Evolutionary conservation across 441 rosid genomes (phyloP).

Genomic region (Gossypium gossypioides): DNA sequence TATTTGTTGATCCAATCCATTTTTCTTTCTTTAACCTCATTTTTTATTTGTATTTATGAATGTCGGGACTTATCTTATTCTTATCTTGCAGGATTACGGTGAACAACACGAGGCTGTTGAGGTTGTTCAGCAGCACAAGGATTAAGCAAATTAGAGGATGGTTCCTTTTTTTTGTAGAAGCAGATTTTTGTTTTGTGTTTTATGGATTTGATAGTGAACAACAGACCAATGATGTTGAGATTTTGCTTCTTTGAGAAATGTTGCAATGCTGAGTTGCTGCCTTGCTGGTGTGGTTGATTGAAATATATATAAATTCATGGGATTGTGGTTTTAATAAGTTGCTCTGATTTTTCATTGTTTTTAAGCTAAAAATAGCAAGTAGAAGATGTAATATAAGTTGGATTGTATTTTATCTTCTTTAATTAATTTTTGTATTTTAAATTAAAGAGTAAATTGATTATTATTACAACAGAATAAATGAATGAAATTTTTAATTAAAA

Average conservation of each 20-base stretch:
- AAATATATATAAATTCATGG: too few relatives aligned
- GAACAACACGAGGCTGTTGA: conserved; percentile 1
- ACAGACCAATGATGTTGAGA: background rate
- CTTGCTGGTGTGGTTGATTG: too few relatives aligned
- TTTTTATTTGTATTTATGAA: background rate
- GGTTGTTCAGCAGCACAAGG: conserved; percentile 4
- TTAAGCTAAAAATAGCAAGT: too few relatives aligned
- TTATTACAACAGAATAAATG: too few relatives aligned
- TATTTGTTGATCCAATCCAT: background rate
- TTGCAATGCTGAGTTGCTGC: background rate
- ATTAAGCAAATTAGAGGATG: background rate
- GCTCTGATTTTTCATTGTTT: too few relatives aligned
- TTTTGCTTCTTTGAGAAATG: background rate
- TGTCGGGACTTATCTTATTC: background rate
- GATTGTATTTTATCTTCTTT: too few relatives aligned
- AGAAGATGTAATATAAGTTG: too few relatives aligned
- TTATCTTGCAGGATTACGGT: conserved; percentile 5
- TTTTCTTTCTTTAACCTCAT: background rate
- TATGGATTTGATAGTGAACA: background rate
- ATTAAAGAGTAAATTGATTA: too few relatives aligned
- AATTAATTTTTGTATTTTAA: too few relatives aligned
- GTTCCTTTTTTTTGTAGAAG: background rate
- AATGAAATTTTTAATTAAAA: too few relatives aligned
- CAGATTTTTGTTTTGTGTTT: background rate
- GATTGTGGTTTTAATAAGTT: too few relatives aligned